These are phyloP conservation scores for Orobanche coerulescens DNA, from an alignment of 257 asterid genomes.

Conservation along the genomic window DNA sequence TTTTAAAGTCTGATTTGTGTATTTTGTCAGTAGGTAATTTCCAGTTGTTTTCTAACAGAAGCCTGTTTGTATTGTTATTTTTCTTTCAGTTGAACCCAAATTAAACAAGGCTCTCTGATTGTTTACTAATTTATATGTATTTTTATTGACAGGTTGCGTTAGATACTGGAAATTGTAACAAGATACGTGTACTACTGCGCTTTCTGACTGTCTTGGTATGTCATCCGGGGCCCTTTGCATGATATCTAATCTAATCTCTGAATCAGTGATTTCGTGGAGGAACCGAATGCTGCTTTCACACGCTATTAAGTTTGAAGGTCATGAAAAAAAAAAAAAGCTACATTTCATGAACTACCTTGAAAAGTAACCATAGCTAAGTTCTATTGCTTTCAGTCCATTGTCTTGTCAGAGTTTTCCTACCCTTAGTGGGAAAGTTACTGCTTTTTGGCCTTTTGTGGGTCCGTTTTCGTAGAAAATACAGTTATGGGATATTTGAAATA, in stretches of 20 bases:
- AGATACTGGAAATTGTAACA: conserved; percentile 58
- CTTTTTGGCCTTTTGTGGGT: not conserved
- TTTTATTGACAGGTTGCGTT: conserved; percentile 63
- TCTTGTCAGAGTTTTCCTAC: not conserved
- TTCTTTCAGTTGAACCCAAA: conserved; percentile 4
- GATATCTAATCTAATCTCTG: not conserved
- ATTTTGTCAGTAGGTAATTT: not conserved
- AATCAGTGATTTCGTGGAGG: conserved; percentile 2
- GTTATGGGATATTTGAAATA: not conserved
- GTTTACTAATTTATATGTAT: conserved; percentile 11
- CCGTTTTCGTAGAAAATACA: not conserved
- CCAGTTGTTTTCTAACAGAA: not conserved
- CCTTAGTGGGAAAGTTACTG: not conserved
- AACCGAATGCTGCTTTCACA: not conserved
- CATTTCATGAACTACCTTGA: not conserved
- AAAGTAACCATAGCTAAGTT: not conserved
- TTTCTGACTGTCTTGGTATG: conserved; percentile 86
- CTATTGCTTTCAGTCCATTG: conserved; percentile 2
- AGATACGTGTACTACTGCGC: conserved; percentile 75
- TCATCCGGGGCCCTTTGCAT: conserved; percentile 18
- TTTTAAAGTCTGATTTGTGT: conserved; percentile 1
- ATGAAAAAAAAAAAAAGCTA: conserved; percentile 2
- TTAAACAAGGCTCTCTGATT: not conserved
- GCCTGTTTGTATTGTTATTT: not conserved
- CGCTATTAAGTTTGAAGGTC: not conserved